Evolutionary conservation across 805 yeast genomes (phyloP).

Genomic region (Millerozyma miso): DNA sequence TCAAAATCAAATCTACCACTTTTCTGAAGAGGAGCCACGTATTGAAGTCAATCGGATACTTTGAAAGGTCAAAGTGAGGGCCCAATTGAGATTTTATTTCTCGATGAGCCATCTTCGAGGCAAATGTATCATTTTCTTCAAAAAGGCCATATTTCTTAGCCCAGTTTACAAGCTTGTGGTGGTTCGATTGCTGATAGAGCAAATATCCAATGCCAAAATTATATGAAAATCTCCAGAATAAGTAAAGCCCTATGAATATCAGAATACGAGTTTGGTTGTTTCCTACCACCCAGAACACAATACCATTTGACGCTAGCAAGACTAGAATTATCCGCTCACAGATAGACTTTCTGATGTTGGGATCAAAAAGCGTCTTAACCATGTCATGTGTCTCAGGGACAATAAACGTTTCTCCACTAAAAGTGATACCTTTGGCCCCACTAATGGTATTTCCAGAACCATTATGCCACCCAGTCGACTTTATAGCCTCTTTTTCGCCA

Average conservation of each 20-base stretch:
- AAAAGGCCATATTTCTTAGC: conserved; percentile 34
- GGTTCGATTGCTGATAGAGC: conserved; percentile 61
- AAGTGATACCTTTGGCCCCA: conserved; percentile 41
- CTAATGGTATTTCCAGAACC: conserved; percentile 14
- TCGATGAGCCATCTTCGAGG: conserved; percentile 35
- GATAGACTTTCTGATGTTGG: conserved; percentile 62
- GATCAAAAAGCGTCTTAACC: conserved; percentile 79
- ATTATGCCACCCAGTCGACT: not conserved
- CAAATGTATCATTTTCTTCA: conserved; percentile 18
- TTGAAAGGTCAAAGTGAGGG: conserved; percentile 19
- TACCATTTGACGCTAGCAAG: conserved; percentile 25
- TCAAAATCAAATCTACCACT: conserved; percentile 73
- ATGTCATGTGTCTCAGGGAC: conserved; percentile 74
- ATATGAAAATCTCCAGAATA: conserved; percentile 73
- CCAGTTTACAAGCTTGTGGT: conserved; percentile 50
- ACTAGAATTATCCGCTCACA: conserved; percentile 59
- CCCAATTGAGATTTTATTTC: conserved; percentile 41
- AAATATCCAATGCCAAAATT: conserved; percentile 77
- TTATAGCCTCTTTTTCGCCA: not conserved
- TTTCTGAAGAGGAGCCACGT: conserved; percentile 80
- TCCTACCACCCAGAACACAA: conserved; percentile 26
- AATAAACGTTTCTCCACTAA: conserved; percentile 39
- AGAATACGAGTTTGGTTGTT: conserved; percentile 21
- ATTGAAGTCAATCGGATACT: conserved; percentile 67
- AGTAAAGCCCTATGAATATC: conserved; percentile 51